Conservation (phyloP, 2,329 filamentous ascomycete genomes). For the Aureobasidium uvarum region DNA sequence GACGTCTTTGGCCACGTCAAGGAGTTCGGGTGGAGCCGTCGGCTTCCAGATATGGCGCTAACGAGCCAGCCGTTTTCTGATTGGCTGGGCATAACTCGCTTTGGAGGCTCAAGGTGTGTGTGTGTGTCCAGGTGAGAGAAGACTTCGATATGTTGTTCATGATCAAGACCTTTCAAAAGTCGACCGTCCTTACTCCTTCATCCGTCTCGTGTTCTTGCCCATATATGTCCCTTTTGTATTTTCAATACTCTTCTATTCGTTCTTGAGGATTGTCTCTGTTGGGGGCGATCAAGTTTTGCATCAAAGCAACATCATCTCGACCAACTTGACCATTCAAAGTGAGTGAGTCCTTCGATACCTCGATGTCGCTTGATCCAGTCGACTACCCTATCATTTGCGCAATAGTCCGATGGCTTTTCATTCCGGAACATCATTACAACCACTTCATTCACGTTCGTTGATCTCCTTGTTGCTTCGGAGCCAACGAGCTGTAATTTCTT, state of each 20-base stretch:
- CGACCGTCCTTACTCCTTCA: slow-evolving; percentile 7
- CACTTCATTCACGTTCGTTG: not conserved
- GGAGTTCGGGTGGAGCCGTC: slow-evolving; percentile 18
- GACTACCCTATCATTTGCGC: not conserved
- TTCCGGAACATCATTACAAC: not conserved
- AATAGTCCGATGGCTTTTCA: not conserved
- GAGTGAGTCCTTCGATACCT: not conserved
- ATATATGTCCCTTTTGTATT: not conserved
- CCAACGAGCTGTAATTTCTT: slow-evolving; percentile 11
- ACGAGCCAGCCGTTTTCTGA: not conserved
- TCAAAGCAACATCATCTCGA: slow-evolving; percentile 25
- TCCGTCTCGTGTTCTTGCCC: not conserved
- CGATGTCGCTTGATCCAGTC: not conserved
- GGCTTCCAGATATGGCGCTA: slow-evolving; percentile 19
- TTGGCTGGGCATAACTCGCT: slow-evolving; percentile 24
- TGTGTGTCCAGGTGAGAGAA: slow-evolving; percentile 23
- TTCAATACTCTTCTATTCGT: not conserved
- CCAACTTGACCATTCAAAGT: slow-evolving; percentile 11
- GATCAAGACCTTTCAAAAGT: slow-evolving; percentile 19
- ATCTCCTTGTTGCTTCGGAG: slow-evolving; percentile 5
- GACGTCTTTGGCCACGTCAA: slow-evolving; percentile 5
- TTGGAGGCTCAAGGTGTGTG: slow-evolving; percentile 26
- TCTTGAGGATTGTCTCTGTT: not conserved
- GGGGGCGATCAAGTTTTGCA: slow-evolving; percentile 27
- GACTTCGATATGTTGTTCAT: slow-evolving; percentile 24